Evolutionary conservation across 495 filamentous ascomycete species (phyloP).

Genomic region (Pyrenopolyporus hunteri): DNA sequence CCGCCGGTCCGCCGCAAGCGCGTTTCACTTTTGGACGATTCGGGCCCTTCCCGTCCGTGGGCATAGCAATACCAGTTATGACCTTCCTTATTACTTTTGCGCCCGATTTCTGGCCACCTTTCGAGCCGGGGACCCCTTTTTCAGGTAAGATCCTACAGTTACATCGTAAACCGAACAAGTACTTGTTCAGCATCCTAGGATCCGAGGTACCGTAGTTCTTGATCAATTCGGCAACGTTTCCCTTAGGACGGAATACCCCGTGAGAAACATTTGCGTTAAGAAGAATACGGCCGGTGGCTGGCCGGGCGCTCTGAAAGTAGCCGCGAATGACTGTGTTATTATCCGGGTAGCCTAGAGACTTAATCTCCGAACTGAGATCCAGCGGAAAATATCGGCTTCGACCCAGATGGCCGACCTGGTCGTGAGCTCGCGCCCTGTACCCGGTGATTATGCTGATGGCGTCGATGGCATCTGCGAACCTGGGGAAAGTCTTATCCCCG

Average conservation of each 20-base stretch:
- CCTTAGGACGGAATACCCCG: constrained; percentile 50
- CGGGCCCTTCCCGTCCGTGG: constrained; percentile 12
- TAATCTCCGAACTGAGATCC: constrained; percentile 33
- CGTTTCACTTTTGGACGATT: constrained; percentile 45
- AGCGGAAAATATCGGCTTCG: constrained; percentile 52
- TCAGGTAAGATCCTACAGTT: constrained; percentile 47
- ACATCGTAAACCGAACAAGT: constrained; percentile 56
- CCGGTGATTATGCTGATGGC: constrained; percentile 58
- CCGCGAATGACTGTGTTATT: constrained; percentile 60
- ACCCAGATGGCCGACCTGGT: constrained; percentile 44
- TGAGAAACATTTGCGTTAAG: constrained; percentile 65
- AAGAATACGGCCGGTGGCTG: constrained; percentile 66
- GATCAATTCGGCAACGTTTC: constrained; percentile 37
- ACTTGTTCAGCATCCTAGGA: constrained; percentile 40
- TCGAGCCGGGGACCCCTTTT: constrained; percentile 57
- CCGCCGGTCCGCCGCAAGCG: constrained; percentile 50
- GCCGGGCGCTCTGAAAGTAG: constrained; percentile 70
- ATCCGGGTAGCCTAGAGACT: constrained; percentile 19
- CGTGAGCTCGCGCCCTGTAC: constrained; percentile 45
- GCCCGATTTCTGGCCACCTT: constrained; percentile 29
- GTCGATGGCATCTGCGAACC: constrained; percentile 50
- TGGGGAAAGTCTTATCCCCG: constrained; percentile 49
- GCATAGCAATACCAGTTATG: constrained; percentile 18
- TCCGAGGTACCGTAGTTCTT: background rate
- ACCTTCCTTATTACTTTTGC: constrained; percentile 1